Percentiles rank a stretch among this genome's conserved stretches.
These are phyloP conservation scores for Pholiota conissans DNA, from an alignment of 768 basidiomycete species.

Conservation along the genomic window DNA sequence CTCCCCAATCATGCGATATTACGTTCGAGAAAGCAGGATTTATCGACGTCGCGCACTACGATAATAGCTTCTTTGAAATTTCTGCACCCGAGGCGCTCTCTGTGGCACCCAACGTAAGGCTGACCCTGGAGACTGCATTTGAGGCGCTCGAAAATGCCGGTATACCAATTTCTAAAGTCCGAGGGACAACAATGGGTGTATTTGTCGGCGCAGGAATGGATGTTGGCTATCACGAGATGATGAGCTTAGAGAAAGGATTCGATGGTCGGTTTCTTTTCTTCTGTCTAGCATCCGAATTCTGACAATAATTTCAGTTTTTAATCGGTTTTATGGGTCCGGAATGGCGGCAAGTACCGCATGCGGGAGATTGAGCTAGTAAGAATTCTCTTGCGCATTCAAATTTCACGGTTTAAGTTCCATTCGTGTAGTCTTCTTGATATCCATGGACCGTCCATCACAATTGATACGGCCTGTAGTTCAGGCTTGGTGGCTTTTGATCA, in stretches of 20 bases:
- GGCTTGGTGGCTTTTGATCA: constrained; percentile 29
- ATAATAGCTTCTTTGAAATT: constrained; percentile 31
- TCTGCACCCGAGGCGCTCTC: constrained; percentile 28
- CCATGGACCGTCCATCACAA: constrained; percentile 27
- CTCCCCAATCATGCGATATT: constrained; percentile 20
- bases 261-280: constrained; percentile 15
- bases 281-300: not conserved
- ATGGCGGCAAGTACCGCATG: constrained; percentile 24
- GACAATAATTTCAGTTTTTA: constrained; percentile 20
- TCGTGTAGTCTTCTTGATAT: constrained; percentile 25
- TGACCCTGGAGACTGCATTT: constrained; percentile 29
- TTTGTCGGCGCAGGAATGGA: constrained; percentile 27
- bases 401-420: not conserved
- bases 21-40: constrained; percentile 29
- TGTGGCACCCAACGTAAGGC: constrained; percentile 22
- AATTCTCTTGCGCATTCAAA: not conserved
- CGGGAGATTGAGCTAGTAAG: constrained; percentile 34
- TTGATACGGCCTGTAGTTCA: constrained; percentile 29
- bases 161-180: constrained; percentile 26
- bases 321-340: constrained; percentile 27
- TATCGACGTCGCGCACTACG: constrained; percentile 26
- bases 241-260: constrained; percentile 23
- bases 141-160: constrained; percentile 32
- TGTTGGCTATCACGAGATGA: constrained; percentile 21
- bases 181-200: constrained; percentile 28